Conservation (phyloP, 2,329 filamentous ascomycete genomes). For the Penicillium polonicum region DNA sequence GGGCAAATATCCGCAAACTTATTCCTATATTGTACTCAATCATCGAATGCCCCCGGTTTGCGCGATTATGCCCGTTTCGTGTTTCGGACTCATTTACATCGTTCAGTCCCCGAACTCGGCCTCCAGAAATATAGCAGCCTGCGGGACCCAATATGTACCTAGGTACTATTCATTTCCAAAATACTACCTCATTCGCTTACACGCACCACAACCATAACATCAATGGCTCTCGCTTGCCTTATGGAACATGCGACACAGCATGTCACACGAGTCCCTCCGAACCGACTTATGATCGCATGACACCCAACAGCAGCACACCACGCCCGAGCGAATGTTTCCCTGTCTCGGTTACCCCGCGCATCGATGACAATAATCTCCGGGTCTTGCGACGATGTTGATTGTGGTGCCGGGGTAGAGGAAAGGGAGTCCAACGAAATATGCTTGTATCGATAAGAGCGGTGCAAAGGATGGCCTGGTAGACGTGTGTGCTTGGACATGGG, state of each 20-base stretch:
- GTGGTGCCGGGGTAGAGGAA: conserved; percentile 19
- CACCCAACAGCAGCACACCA: conserved; percentile 47
- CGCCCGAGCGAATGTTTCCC: conserved; percentile 44
- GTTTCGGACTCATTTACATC: neutral
- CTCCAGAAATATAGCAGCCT: conserved; percentile 1
- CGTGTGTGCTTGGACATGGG: conserved; percentile 22
- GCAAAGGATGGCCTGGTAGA: conserved; percentile 42
- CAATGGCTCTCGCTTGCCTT: conserved; percentile 43
- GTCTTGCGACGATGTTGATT: conserved; percentile 6
- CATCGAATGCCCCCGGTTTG: neutral
- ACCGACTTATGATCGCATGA: conserved; percentile 43
- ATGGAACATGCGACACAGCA: conserved; percentile 36
- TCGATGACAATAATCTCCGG: conserved; percentile 36
- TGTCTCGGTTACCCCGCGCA: conserved; percentile 34
- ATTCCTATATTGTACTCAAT: neutral
- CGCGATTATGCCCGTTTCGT: neutral
- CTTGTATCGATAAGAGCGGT: conserved; percentile 35
- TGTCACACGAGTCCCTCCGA: conserved; percentile 40
- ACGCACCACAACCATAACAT: conserved; percentile 41
- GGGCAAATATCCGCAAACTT: neutral
- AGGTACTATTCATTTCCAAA: neutral
- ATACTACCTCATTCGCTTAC: conserved; percentile 28
- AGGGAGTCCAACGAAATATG: conserved; percentile 31
- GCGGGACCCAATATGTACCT: neutral
- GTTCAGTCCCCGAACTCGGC: neutral